These are phyloP conservation scores for Leishmania braziliensis DNA, from an alignment of 208 protist genomes.

Conservation along the genomic window DNA sequence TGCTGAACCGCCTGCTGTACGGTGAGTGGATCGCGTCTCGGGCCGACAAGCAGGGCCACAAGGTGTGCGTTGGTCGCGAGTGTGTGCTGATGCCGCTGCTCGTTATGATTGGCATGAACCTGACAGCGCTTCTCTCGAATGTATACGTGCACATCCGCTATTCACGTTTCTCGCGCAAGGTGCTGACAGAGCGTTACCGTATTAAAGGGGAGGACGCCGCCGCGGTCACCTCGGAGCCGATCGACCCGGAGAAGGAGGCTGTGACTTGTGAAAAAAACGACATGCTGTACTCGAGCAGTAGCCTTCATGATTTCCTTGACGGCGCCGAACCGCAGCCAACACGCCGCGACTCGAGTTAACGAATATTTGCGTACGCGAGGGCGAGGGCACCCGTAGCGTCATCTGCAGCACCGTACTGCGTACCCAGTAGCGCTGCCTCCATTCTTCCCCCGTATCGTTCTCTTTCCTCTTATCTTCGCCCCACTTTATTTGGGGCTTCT, in stretches of 20 bases:
- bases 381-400: neutral
- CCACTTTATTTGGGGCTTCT: neutral
- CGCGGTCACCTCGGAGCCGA: constrained; percentile 2
- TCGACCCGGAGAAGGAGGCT: neutral
- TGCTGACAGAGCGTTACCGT: constrained; percentile 47
- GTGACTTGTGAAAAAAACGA: neutral
- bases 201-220: constrained; percentile 26
- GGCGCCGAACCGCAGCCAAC: neutral
- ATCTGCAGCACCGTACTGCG: too few relatives aligned
- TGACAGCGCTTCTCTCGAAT: constrained; percentile 37
- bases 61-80: constrained; percentile 31
- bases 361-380: neutral
- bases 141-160: constrained; percentile 56
- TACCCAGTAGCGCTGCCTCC: neutral
- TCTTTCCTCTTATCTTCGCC: neutral
- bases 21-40: constrained; percentile 67
- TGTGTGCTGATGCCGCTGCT: constrained; percentile 58
- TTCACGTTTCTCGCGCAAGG: constrained; percentile 25
- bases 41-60: constrained; percentile 43
- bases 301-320: neutral
- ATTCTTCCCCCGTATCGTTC: neutral
- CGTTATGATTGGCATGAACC: constrained; percentile 51
- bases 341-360: neutral
- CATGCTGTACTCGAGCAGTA: neutral
- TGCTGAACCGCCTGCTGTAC: constrained; percentile 73